Evolutionary conservation across 1,139 yeast species (phyloP).

Genomic region (Geotrichum macrosporum): DNA sequence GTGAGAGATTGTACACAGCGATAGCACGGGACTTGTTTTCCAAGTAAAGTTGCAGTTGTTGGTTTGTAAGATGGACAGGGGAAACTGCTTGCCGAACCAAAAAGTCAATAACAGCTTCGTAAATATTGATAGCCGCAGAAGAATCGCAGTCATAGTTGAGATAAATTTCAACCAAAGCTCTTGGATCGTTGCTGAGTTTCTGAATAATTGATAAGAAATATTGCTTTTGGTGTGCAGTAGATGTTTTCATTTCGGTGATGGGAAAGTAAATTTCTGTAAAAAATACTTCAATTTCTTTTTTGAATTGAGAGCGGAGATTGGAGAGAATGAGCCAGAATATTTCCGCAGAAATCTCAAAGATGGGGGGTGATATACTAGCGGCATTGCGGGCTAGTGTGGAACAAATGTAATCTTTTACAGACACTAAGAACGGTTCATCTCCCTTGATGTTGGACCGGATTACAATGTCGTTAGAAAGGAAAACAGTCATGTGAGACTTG

Average conservation of each 20-base stretch:
- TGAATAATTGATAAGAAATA: conserved; percentile 75
- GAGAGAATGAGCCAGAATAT: conserved; percentile 87
- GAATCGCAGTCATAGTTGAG: conserved; percentile 91
- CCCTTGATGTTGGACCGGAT: conserved; percentile 59
- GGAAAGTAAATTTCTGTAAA: conserved; percentile 93
- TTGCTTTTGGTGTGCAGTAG: conserved; percentile 88
- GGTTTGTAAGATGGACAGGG: conserved; percentile 65
- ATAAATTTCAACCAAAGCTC: conserved; percentile 86
- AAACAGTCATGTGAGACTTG: conserved; percentile 79
- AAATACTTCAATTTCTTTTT: conserved; percentile 89
- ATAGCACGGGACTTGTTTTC: conserved; percentile 59
- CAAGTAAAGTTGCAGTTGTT: conserved; percentile 61
- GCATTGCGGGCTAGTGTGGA: conserved; percentile 85
- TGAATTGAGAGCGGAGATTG: conserved; percentile 79
- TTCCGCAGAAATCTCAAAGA: conserved; percentile 86
- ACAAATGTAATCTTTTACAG: conserved; percentile 80
- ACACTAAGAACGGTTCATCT: conserved; percentile 63
- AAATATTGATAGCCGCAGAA: conserved; percentile 71
- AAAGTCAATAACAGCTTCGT: conserved; percentile 76
- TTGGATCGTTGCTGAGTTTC: conserved; percentile 79
- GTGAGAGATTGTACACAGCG: conserved; percentile 68
- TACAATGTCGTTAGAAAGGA: conserved; percentile 60
- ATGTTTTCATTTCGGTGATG: conserved; percentile 83
- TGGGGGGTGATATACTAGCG: conserved; percentile 86
- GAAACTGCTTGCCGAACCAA: conserved; percentile 69